These are phyloP conservation scores for Pseudopediastrum boryanum DNA, from an alignment of 139 green algal species.

Conservation along the genomic window DNA sequence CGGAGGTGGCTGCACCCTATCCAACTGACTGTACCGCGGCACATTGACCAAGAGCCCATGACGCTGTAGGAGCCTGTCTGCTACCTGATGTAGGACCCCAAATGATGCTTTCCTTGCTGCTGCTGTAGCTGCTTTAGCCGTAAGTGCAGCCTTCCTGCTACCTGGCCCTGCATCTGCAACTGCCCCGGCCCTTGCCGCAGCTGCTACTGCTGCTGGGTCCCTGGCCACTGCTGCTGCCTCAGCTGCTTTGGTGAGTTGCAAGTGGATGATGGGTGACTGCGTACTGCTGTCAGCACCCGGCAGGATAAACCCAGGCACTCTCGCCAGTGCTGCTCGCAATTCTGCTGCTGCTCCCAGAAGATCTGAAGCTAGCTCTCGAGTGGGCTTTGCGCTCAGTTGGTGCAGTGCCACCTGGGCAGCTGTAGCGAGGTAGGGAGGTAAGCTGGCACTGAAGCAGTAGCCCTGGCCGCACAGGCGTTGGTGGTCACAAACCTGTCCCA, in stretches of 20 bases:
- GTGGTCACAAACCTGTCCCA: constrained; percentile 87
- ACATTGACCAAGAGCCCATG: constrained; percentile 60
- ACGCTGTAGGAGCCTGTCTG: not conserved
- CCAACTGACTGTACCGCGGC: constrained; percentile 59
- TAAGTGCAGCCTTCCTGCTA: constrained; percentile 2
- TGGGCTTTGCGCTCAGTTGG: not conserved
- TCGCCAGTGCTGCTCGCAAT: not conserved
- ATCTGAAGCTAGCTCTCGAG: not conserved
- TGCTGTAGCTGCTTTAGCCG: constrained; percentile 12
- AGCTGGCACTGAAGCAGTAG: constrained; percentile 96
- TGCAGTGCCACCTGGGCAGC: constrained; percentile 44
- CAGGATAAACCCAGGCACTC: not conserved
- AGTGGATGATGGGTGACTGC: not conserved
- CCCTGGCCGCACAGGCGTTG: constrained; percentile 86
- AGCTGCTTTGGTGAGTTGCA: constrained; percentile 25
- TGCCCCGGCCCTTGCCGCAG: not conserved
- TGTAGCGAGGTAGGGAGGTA: constrained; percentile 93
- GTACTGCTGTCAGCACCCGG: not conserved
- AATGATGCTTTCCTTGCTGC: not conserved
- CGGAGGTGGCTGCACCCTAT: constrained; percentile 45
- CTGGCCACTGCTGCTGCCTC: not conserved
- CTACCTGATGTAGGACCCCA: not conserved
- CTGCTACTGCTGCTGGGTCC: constrained; percentile 25
- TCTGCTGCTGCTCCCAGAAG: not conserved
- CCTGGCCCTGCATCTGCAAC: not conserved